These are phyloP conservation scores for Flagelloscypha sp. DNA, from an alignment of 768 basidiomycete genomes.

Conservation along the genomic window DNA sequence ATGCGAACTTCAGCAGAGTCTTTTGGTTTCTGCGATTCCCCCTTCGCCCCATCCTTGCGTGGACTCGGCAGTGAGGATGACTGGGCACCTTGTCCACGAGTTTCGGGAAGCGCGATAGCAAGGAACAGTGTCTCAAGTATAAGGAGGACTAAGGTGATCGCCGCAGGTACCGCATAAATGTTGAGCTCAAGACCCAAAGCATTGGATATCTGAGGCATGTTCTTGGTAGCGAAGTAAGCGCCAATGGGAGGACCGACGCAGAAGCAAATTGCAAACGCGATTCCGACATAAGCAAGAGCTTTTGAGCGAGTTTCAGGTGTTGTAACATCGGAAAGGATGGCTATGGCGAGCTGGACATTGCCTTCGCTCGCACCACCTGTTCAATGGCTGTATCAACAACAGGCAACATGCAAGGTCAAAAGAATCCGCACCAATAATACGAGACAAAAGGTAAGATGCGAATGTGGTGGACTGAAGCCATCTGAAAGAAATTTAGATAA, in stretches of 20 bases:
- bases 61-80: slow-evolving; percentile 12
- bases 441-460: slow-evolving; percentile 81
- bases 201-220: slow-evolving; percentile 45
- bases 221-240: slow-evolving; percentile 90
- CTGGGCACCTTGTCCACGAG: slow-evolving; percentile 41
- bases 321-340: slow-evolving; percentile 89
- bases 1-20: slow-evolving; percentile 41
- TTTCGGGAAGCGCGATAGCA: slow-evolving; percentile 73
- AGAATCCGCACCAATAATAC: slow-evolving; percentile 90
- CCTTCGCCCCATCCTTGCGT: too few relatives aligned
- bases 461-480: slow-evolving; percentile 91
- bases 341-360: slow-evolving; percentile 96
- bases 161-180: slow-evolving; percentile 85
- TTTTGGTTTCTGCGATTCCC: slow-evolving; percentile 4
- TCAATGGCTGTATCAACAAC: too few relatives aligned
- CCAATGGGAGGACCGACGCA: slow-evolving; percentile 89
- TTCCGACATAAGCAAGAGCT: slow-evolving; percentile 86
- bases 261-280: slow-evolving; percentile 95
- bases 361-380: slow-evolving; percentile 93
- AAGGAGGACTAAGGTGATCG: slow-evolving; percentile 72
- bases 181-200: slow-evolving; percentile 64
- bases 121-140: slow-evolving; percentile 77
- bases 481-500: slow-evolving; percentile 27
- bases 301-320: slow-evolving; percentile 71
- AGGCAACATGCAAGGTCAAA: too few relatives aligned